A percentile compares a stretch with the other conserved stretches of the same genome.
phyloP scores from a whole-genome alignment of 208 protist genomes.

The Polymyxa betae region DNA sequence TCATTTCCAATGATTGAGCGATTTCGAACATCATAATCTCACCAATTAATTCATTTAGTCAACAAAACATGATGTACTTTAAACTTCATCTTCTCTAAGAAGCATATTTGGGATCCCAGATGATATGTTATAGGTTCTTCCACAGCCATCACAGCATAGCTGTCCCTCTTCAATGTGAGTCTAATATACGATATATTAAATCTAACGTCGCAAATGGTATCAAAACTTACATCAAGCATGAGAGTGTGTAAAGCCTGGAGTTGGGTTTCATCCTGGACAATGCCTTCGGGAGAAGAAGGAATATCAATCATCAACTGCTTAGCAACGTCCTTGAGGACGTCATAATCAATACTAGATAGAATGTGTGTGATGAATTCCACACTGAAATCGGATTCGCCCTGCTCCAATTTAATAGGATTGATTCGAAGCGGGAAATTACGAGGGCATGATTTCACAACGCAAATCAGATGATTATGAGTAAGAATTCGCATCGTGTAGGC shows the following conservation, averaged over 20 bases:
- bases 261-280: background rate
- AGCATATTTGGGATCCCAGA: background rate
- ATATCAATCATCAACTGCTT: background rate
- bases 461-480: background rate
- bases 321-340: background rate
- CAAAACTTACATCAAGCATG: background rate
- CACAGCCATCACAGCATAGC: background rate
- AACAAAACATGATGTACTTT: background rate
- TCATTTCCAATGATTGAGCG: background rate
- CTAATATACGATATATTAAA: background rate
- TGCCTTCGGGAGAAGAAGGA: background rate
- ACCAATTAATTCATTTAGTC: too few relatives aligned
- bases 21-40: background rate
- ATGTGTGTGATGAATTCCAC: background rate
- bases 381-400: background rate
- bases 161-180: background rate
- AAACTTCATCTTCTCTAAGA: constrained; percentile 5
- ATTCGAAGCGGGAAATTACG: background rate
- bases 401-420: background rate
- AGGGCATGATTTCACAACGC: background rate
- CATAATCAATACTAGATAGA: background rate
- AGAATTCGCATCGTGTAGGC: constrained; percentile 7
- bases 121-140: background rate
- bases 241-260: background rate
- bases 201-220: background rate